A percentile compares a stretch with the other conserved stretches of the same genome.
phyloP scores from a whole-genome alignment of 495 filamentous ascomycete genomes.

The Daldinia bambusicola region DNA sequence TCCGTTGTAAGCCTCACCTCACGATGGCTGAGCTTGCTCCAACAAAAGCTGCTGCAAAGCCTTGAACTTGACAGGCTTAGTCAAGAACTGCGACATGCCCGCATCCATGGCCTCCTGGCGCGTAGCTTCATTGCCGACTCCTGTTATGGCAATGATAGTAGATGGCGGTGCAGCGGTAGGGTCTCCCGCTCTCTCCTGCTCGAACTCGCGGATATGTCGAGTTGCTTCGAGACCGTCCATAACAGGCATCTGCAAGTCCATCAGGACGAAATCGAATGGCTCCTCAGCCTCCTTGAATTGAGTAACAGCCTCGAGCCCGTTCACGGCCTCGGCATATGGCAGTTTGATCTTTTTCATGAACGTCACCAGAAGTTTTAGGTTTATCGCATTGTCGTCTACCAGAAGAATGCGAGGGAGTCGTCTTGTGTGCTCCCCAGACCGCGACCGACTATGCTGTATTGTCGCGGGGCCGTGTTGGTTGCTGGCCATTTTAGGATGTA shows the following conservation, averaged over 20 bases:
- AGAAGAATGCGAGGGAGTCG: conserved; percentile 61
- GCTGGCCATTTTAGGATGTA: background rate
- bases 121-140: conserved; percentile 70
- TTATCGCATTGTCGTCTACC: conserved; percentile 81
- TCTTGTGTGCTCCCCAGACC: conserved; percentile 4
- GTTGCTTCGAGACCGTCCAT: conserved; percentile 72
- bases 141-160: conserved; percentile 75
- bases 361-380: conserved; percentile 72
- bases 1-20: background rate
- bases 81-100: conserved; percentile 75
- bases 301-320: conserved; percentile 58
- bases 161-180: conserved; percentile 47
- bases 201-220: conserved; percentile 64
- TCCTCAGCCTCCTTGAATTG: conserved; percentile 47
- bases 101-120: conserved; percentile 71
- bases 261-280: conserved; percentile 65
- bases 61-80: conserved; percentile 69
- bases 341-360: conserved; percentile 64
- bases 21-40: conserved; percentile 8
- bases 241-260: conserved; percentile 76
- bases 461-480: background rate
- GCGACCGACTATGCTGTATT: conserved; percentile 11
- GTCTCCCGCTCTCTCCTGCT: conserved; percentile 45
- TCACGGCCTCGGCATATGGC: conserved; percentile 51
- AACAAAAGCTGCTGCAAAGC: conserved; percentile 31